Evolutionary conservation across 1,284 basidiomycete species (phyloP), one percentile per base, ranked within the genome.

Genomic region (Pseudozyma sp.): DNA sequence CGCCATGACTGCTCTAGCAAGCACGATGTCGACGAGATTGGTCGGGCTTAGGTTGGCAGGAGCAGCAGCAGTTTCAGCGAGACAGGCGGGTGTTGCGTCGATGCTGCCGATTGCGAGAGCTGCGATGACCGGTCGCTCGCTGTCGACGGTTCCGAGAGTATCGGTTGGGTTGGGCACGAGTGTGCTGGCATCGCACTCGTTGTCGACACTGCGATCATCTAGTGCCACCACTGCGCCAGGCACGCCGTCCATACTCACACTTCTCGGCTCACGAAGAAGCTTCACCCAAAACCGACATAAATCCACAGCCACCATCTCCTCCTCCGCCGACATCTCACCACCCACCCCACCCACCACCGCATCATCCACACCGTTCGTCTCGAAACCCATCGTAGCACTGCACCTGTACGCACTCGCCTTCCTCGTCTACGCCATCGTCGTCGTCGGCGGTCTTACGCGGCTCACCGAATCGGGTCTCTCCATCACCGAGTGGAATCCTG

Each of bases 401-500:
- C 97, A 95, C 92, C 89, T 98, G 17, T 88, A 94, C 79, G 85
- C 88, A 40, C 94, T 93, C 17, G 92, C 94, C 0, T 90, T 89
- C 5, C 87, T 99, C 44, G 93, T 97, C 30, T 92, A 97, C 78
- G 90, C 90, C 30, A 94, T 99, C 84, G 91, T 98, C 77, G 91
- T 99, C 51, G 93, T 99, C 6, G 97, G 97, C 39, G 97, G 96
- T 10, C 89, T 99, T 54, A 99, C 97, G 2, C 91, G 97, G 44
- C 89, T 99, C 67, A 99, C 97, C 5, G 97, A 99, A 86, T 97
- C 94, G 29, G 97, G 97, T 6, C 87, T 99, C 68, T 95, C 93
- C 76, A 99, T 99, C 84, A 96, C 94, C 34, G 97, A 99, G 87
- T 99, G 97, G 97, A 90, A 90, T 65, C 94, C 96, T 7, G 90